Percentiles rank a stretch among this genome's conserved stretches.
Conservation (phyloP, 2,329 filamentous ascomycete genomes). For the Fusarium scirpi region DNA sequence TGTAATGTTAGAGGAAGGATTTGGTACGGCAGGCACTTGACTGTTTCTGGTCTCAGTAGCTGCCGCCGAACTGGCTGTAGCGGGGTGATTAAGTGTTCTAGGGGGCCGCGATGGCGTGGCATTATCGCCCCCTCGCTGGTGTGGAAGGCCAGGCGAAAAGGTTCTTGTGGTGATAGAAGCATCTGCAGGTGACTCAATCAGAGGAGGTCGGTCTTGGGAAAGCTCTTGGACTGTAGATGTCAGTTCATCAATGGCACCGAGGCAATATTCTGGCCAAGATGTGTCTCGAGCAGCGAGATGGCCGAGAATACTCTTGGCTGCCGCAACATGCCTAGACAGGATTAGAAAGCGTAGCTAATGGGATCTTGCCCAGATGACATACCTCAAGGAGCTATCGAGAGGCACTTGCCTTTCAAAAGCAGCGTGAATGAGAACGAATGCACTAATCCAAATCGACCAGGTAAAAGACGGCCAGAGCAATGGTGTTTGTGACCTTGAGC, state of each 20-base stretch:
- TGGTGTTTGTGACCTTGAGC: constrained; percentile 39
- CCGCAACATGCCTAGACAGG: constrained; percentile 44
- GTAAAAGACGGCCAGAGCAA: constrained; percentile 65
- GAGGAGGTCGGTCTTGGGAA: constrained; percentile 18
- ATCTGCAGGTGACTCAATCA: constrained; percentile 30
- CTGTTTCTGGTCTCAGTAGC: neutral
- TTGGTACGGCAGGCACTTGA: neutral
- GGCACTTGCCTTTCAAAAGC: constrained; percentile 60
- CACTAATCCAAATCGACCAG: constrained; percentile 66
- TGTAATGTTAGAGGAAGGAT: neutral
- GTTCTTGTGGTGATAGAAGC: constrained; percentile 16
- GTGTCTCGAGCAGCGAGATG: constrained; percentile 50
- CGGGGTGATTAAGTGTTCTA: neutral
- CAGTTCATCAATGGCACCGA: constrained; percentile 50
- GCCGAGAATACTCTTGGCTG: constrained; percentile 46
- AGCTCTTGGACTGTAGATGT: constrained; percentile 48
- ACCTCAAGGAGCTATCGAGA: constrained; percentile 55
- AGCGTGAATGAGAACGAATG: constrained; percentile 63
- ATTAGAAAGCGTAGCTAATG: neutral
- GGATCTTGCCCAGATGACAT: neutral
- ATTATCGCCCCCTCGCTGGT: neutral
- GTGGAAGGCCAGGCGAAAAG: neutral
- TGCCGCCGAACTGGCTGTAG: neutral
- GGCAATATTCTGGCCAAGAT: constrained; percentile 52
- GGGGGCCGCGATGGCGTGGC: constrained; percentile 4